phyloP scores from a whole-genome alignment of 2,329 filamentous ascomycete genomes.

The Paracamarosporium sp. region DNA sequence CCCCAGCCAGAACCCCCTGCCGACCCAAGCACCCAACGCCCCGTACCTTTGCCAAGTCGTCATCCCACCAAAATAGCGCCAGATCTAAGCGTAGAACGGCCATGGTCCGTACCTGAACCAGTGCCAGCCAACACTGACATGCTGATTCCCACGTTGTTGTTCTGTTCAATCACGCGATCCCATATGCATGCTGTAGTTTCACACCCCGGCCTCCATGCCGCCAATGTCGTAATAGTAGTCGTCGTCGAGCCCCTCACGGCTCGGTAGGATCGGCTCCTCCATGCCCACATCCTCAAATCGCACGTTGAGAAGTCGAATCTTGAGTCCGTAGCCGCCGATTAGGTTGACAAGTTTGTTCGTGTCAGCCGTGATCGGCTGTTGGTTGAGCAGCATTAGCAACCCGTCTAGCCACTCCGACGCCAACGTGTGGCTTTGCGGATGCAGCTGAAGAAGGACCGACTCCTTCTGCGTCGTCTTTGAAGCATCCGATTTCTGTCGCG shows the following conservation, averaged over 20 bases:
- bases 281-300: constrained; percentile 77
- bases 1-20: constrained; percentile 1
- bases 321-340: constrained; percentile 88
- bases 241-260: constrained; percentile 83
- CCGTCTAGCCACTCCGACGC: constrained; percentile 98
- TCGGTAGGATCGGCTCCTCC: constrained; percentile 79
- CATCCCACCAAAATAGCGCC: constrained; percentile 8
- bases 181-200: constrained; percentile 13
- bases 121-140: background rate
- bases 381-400: constrained; percentile 90
- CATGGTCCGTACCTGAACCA: background rate
- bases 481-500: constrained; percentile 37
- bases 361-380: constrained; percentile 95
- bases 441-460: constrained; percentile 78
- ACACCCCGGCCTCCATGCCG: constrained; percentile 39
- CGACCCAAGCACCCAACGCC: constrained; percentile 2
- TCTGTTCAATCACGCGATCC: background rate
- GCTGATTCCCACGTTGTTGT: background rate
- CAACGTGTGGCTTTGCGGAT: constrained; percentile 78
- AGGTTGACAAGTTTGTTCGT: constrained; percentile 88
- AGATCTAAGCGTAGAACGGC: constrained; percentile 1
- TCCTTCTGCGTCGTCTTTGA: constrained; percentile 61
- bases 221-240: constrained; percentile 86
- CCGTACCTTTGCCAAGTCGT: constrained; percentile 7
- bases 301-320: constrained; percentile 91